Percentiles rank a stretch among this genome's conserved stretches.
Evolutionary conservation across 169 alveolate species (phyloP).

Genomic region (Cyclospora cayetanensis): DNA sequence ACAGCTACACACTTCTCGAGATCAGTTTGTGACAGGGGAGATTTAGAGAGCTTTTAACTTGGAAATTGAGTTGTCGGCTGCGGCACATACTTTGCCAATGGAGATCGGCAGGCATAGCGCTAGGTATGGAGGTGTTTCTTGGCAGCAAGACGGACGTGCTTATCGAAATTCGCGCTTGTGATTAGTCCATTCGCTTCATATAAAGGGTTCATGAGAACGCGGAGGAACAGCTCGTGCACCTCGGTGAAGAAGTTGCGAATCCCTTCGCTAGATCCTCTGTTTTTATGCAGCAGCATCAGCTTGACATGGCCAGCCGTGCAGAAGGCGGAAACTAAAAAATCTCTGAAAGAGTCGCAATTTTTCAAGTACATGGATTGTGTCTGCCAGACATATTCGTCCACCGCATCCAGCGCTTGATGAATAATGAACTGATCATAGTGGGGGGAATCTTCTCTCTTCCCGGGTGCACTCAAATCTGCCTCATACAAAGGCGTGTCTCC

Average conservation of each 20-base stretch:
- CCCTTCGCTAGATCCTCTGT: conserved; percentile 75
- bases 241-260: conserved; percentile 84
- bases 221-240: conserved; percentile 87
- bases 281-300: conserved; percentile 84
- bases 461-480: conserved; percentile 88
- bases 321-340: conserved; percentile 88
- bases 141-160: conserved; percentile 70
- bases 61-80: too few relatives aligned
- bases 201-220: conserved; percentile 73
- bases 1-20: too few relatives aligned
- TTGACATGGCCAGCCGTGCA: conserved; percentile 86
- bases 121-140: conserved; percentile 48
- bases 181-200: conserved; percentile 70
- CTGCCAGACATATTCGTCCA: conserved; percentile 86
- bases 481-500: conserved; percentile 89
- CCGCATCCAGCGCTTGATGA: conserved; percentile 89
- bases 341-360: conserved; percentile 86
- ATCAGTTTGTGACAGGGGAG: too few relatives aligned
- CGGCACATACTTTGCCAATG: too few relatives aligned
- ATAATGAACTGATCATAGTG: conserved; percentile 89
- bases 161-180: conserved; percentile 66
- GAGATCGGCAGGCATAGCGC: background rate
- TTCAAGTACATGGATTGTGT: conserved; percentile 83
- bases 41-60: too few relatives aligned
- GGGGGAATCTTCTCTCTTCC: conserved; percentile 86